Evolutionary conservation across 2,329 filamentous ascomycete genomes (phyloP).

Genomic region (Plenodomus lindquistii): DNA sequence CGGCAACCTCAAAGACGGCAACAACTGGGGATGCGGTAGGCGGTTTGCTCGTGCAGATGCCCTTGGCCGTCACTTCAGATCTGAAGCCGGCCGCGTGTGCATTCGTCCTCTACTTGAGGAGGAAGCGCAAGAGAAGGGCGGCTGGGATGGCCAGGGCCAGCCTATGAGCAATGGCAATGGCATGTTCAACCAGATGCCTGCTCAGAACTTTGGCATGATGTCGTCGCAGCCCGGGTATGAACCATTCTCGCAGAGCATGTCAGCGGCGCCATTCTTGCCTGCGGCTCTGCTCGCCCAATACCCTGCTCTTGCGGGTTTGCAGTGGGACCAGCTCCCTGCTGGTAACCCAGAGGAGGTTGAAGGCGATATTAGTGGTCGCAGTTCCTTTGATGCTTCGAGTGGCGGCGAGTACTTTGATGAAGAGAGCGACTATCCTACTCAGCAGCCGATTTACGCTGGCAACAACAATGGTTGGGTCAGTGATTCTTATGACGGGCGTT

Average conservation of each 20-base stretch:
- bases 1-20: conserved; percentile 80
- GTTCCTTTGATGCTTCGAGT: conserved; percentile 75
- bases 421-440: conserved; percentile 57
- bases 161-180: conserved; percentile 60
- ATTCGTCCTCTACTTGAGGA: conserved; percentile 98
- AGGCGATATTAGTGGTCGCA: conserved; percentile 72
- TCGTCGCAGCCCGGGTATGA: conserved; percentile 41
- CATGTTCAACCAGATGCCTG: conserved; percentile 38
- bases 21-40: conserved; percentile 89
- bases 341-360: conserved; percentile 56
- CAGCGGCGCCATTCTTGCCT: conserved; percentile 62
- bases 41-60: conserved; percentile 95
- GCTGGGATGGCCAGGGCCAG: conserved; percentile 59
- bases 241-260: conserved; percentile 26
- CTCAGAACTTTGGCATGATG: conserved; percentile 38
- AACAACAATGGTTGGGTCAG: conserved; percentile 42
- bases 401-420: conserved; percentile 72
- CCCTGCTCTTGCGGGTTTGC: conserved; percentile 86
- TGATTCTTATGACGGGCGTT: conserved; percentile 30
- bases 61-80: conserved; percentile 90
- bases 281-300: conserved; percentile 89
- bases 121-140: conserved; percentile 78
- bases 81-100: conserved; percentile 91
- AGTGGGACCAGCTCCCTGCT: conserved; percentile 79
- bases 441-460: conserved; percentile 34